Percentiles rank a stretch among this genome's conserved stretches.
phyloP scores from a whole-genome alignment of 2,329 filamentous ascomycete species.

The Nothopassalora personata region DNA sequence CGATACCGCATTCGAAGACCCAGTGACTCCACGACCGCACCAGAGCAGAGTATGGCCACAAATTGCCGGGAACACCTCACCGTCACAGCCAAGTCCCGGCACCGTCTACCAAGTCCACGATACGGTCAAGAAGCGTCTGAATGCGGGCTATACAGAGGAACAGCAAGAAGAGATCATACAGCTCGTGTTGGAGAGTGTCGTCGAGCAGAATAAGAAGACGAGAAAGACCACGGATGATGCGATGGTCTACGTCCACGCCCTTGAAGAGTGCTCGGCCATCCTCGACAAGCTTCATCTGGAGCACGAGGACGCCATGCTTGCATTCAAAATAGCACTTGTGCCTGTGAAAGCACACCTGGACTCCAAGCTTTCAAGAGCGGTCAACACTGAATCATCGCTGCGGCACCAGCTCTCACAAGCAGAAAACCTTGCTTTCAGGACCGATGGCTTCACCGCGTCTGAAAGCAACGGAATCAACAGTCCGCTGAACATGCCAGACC shows the following conservation, averaged over 20 bases:
- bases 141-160: background rate
- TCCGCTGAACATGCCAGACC: background rate
- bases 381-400: too few relatives aligned
- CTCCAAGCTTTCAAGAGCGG: background rate
- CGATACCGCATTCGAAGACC: background rate
- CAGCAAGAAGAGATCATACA: background rate
- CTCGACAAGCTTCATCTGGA: too few relatives aligned
- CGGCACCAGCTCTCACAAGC: background rate
- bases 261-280: background rate
- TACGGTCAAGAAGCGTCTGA: background rate
- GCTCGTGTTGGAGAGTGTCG: background rate
- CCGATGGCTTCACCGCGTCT: background rate
- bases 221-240: background rate
- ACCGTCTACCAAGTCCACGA: background rate
- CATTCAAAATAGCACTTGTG: background rate
- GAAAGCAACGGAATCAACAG: background rate
- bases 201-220: background rate
- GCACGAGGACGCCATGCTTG: too few relatives aligned
- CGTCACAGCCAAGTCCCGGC: background rate
- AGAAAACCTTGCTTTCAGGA: background rate
- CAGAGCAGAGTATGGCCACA: background rate
- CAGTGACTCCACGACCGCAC: background rate
- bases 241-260: background rate
- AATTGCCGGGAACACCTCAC: background rate
- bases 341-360: background rate